Evolutionary conservation across 148 eudicot species (phyloP), one percentile per base, ranked within the genome.

Genomic region (Vaccinium darrowii): DNA sequence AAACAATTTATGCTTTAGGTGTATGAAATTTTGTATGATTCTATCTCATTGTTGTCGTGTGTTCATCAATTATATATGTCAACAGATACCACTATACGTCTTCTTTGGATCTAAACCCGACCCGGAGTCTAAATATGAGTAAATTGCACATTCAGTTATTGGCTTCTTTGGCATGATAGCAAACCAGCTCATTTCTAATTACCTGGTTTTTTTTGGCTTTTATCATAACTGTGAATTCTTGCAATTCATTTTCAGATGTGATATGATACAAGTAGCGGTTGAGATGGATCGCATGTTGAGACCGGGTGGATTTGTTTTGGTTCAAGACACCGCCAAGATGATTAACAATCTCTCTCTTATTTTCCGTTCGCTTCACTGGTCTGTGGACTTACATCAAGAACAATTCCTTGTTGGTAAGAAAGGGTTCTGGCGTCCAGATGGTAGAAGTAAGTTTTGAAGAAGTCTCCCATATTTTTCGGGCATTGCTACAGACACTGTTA

Each of bases 241-340:
- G 49, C 8, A 51, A 58, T 43, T n/a, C 50, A 9, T 57, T 84
- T 80, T 52, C 93, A 94, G 99, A 84, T 96, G 98, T 81, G 92
- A 94, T 88, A 83, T 93, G 58, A 83, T 92, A 52, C 92, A 93
- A 76, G 87, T 93, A 82, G 94, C 90, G 11, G 92, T 83, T 23
- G 98, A 96, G 91, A 93, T 96, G 88, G 99, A 96, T 87, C 95
- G 99, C 15, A 82, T 94, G 30, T 85, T 93, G 82, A 92, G 99
- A 87, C 98, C 98, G 14, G 95, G 88, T 78, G 97, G 97, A 27
- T 91, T 87, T 89, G 69, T 94, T 56, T 23, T 96, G 85, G 86
- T 94, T 77, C 92, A 93, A 86, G 99, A 96, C 80, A 86, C 88
- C 25, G 87, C 85, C 19, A 88, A 91, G 60, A 87, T 88, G 89